These are phyloP conservation scores for Fusarium sp. DNA, from an alignment of 2,329 filamentous ascomycete species.

Conservation along the genomic window DNA sequence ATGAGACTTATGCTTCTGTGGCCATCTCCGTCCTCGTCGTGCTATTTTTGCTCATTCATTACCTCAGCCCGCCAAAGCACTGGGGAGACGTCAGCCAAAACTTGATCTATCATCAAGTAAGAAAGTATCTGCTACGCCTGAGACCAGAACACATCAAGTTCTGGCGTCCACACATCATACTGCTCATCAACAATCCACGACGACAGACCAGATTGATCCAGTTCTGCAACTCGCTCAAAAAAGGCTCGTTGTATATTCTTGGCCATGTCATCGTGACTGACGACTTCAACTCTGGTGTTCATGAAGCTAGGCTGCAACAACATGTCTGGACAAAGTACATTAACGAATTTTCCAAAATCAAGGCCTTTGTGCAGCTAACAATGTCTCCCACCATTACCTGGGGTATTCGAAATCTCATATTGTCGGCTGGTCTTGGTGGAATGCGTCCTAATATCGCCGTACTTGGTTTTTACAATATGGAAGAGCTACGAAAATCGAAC, in stretches of 20 bases:
- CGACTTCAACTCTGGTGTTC: slow-evolving; percentile 83
- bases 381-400: slow-evolving; percentile 88
- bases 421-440: slow-evolving; percentile 85
- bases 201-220: slow-evolving; percentile 86
- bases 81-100: slow-evolving; percentile 95
- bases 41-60: slow-evolving; percentile 89
- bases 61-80: slow-evolving; percentile 85
- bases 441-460: slow-evolving; percentile 93
- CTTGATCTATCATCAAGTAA: slow-evolving; percentile 87
- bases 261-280: slow-evolving; percentile 90
- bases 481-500: slow-evolving; percentile 76
- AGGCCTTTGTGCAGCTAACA: slow-evolving; percentile 89
- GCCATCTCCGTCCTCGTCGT: slow-evolving; percentile 81
- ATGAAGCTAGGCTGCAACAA: slow-evolving; percentile 86
- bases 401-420: slow-evolving; percentile 86
- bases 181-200: slow-evolving; percentile 87
- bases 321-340: slow-evolving; percentile 89
- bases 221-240: slow-evolving; percentile 93
- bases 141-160: slow-evolving; percentile 93
- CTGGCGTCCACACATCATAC: slow-evolving; percentile 89
- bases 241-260: slow-evolving; percentile 86
- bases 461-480: slow-evolving; percentile 84
- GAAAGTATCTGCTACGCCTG: slow-evolving; percentile 88
- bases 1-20: slow-evolving; percentile 82
- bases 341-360: slow-evolving; percentile 84